phyloP scores from a whole-genome alignment of 2,329 filamentous ascomycete species.

The Dactylellina parvicollis region DNA sequence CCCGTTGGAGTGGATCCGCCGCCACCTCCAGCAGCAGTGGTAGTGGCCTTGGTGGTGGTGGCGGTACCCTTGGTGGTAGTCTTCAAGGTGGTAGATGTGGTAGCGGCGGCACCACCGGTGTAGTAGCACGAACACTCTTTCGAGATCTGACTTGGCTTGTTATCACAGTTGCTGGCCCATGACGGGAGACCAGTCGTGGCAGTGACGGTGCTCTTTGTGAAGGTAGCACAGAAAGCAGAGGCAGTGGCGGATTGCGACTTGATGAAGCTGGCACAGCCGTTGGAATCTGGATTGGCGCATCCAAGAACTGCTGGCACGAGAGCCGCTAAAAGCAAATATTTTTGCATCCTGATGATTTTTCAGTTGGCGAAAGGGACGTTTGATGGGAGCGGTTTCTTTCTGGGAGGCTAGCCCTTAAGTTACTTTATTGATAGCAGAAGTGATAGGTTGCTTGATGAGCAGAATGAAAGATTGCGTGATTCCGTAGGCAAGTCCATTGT shows the following conservation, averaged over 20 bases:
- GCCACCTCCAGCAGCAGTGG: slow-evolving; percentile 27
- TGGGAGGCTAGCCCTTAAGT: not conserved
- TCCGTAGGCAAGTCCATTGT: not conserved
- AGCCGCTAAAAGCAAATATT: slow-evolving; percentile 54
- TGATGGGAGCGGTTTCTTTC: not conserved
- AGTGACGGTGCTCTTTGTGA: slow-evolving; percentile 52
- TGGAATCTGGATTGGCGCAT: slow-evolving; percentile 59
- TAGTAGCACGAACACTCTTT: slow-evolving; percentile 60
- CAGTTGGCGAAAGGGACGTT: not conserved
- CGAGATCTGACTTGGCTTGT: slow-evolving; percentile 58
- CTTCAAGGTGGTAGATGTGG: slow-evolving; percentile 57
- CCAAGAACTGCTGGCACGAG: slow-evolving; percentile 56
- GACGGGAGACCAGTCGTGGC: slow-evolving; percentile 57
- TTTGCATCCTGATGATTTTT: slow-evolving; percentile 39
- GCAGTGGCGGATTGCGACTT: slow-evolving; percentile 39
- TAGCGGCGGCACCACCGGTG: slow-evolving; percentile 52
- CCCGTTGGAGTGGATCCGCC: slow-evolving; percentile 38
- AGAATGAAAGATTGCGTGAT: slow-evolving; percentile 8
- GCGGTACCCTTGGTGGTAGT: slow-evolving; percentile 51
- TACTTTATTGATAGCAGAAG: not conserved
- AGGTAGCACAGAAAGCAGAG: slow-evolving; percentile 51
- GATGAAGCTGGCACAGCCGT: slow-evolving; percentile 60
- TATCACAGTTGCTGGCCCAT: slow-evolving; percentile 57
- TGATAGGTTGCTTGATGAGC: not conserved
- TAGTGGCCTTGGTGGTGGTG: slow-evolving; percentile 44